Base-by-base conservation (phyloP, 2,329 filamentous ascomycete species). In the Colletotrichum sp. region DNA sequence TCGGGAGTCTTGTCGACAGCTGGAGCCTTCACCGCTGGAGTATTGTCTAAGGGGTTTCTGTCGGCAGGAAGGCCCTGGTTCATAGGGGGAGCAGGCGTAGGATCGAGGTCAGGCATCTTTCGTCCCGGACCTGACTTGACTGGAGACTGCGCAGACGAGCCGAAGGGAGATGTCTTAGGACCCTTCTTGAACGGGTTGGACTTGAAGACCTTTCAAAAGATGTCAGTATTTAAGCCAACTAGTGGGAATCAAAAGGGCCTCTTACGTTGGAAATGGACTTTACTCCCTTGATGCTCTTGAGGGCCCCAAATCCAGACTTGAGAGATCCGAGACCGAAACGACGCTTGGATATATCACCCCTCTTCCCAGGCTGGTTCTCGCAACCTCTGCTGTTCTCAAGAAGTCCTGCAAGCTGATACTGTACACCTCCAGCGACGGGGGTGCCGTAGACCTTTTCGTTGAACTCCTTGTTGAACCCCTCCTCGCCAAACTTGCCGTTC, bases 301-400 rank as follows among this genome's bases (percentile, higher is more conserved):
- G 43, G 1, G 43, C 43, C 13, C 43, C 11, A 21, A 51, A 51
- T 12, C 43, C 43, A 2, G 43, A 51, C 0, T 51, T 51, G 43
- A 51, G 6, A 8, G 43, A 51, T 51, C 43, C 43, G 43, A 51
- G 43, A 21, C 43, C 43, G 0, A 51, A 51, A 21, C 43, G 11
- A 5, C 43, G 43, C 3, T 47, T 47, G 43, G 5, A 11, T 0
- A 43, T 2, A 5, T 3, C 5, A n/a, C 2, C 8, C n/a, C 5
- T 43, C 2, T 12, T 43, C 18, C 18, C 8, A 11, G 61, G 36
- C 4, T n/a, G 34, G 1, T 33, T 36, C 4, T 21, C n/a, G 9
- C 62, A 65, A 0, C 11, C 12, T 1, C 11, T 3, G 33, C 11
- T 1, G 2, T 1, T 31, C 13, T 24, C 27, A 0, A 36, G 12